phyloP scores from a whole-genome alignment of 2,329 filamentous ascomycete genomes.

The Neocucurbitaria cava region DNA sequence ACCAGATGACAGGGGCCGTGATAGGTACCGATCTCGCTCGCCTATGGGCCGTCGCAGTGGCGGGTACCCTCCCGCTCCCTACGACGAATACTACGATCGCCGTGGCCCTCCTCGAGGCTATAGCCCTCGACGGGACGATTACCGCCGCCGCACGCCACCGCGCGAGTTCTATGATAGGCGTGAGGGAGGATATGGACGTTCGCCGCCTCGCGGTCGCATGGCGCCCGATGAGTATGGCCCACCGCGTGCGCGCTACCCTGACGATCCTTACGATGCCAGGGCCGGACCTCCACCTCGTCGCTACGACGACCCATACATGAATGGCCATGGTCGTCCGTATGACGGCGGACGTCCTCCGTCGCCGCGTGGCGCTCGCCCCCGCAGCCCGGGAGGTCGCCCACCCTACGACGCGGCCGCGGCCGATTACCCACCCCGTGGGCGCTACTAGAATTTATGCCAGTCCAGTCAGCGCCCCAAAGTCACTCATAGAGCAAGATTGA shows the following conservation, averaged over 20 bases:
- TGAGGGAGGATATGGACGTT: constrained; percentile 65
- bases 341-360: constrained; percentile 56
- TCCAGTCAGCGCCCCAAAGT: not conserved
- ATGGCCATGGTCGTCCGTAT: constrained; percentile 64
- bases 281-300: constrained; percentile 62
- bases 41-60: constrained; percentile 65
- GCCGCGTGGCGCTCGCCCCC: constrained; percentile 46
- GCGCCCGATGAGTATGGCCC: constrained; percentile 77
- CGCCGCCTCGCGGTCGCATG: constrained; percentile 71
- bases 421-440: constrained; percentile 53
- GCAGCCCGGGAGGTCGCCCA: constrained; percentile 67
- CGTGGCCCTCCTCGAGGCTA: constrained; percentile 83
- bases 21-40: constrained; percentile 81
- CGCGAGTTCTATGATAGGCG: constrained; percentile 87
- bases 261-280: constrained; percentile 73
- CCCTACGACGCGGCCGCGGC: constrained; percentile 54
- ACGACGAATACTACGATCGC: constrained; percentile 77
- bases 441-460: constrained; percentile 37
- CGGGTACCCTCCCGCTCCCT: constrained; percentile 65
- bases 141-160: constrained; percentile 78
- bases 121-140: constrained; percentile 84
- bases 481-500: constrained; percentile 6
- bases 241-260: constrained; percentile 69
- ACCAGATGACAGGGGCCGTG: constrained; percentile 72
- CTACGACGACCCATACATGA: constrained; percentile 66